A percentile compares a stretch with the other conserved stretches of the same genome.
phyloP scores from a whole-genome alignment of 1,284 basidiomycete species.

The Ceratobasidium sp. region DNA sequence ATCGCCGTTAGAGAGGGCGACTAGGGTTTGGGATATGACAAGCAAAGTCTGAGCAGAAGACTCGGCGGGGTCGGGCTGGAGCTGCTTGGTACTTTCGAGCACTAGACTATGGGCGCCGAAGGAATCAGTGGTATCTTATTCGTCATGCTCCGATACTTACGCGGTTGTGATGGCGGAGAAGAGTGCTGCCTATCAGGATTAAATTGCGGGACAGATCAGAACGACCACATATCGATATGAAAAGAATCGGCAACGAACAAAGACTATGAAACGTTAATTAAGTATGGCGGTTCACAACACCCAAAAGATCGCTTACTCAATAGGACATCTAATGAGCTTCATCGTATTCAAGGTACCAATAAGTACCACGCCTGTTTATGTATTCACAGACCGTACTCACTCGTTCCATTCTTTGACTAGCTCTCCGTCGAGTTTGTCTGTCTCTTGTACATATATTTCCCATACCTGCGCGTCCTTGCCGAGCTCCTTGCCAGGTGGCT shows the following conservation, averaged over 20 bases:
- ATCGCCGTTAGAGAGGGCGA: not conserved
- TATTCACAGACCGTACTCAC: not conserved
- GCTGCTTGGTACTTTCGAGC: not conserved
- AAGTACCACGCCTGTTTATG: no score
- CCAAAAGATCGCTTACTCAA: no score
- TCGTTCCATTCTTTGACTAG: not conserved
- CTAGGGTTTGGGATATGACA: not conserved
- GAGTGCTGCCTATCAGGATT: not conserved
- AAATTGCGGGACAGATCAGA: no score
- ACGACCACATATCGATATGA: no score
- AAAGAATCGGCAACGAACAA: no score
- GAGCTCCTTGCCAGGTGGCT: not conserved
- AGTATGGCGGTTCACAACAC: no score
- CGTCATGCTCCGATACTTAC: not conserved
- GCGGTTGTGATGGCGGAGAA: conserved; percentile 2
- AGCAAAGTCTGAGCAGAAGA: not conserved
- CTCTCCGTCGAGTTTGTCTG: not conserved
- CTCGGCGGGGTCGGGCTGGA: not conserved
- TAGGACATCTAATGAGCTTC: no score
- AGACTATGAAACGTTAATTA: no score
- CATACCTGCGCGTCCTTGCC: not conserved
- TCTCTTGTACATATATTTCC: conserved; percentile 1
- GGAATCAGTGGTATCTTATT: not conserved
- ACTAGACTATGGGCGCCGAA: not conserved
- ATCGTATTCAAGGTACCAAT: no score